Base-by-base conservation (phyloP, 163 green algal genomes). In the Chlamydomonas reinhardtii region DNA sequence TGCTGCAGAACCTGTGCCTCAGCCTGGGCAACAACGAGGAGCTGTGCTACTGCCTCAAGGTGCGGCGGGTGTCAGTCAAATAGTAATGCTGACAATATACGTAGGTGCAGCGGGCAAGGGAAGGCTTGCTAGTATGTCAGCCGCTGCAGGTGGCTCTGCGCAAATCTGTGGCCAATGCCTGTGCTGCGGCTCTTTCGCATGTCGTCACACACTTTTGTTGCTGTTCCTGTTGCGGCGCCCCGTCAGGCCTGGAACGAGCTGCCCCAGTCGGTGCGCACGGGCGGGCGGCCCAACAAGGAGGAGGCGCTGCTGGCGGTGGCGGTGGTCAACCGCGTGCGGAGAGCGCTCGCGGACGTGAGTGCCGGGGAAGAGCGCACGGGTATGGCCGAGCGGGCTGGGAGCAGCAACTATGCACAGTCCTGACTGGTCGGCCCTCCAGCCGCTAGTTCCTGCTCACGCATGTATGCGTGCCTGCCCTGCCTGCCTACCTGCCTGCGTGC, bases 1-100 rank as follows among this genome's bases (percentile, higher is more conserved):
- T 99, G 84, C 94, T 99, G 76, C 95, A 98, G 91, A 99, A 99
- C 93, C 94, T 99, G 88, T 93, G 56, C 29, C 94, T 99, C n/a
- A 97, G 92, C 68, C 84, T 94, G 64, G 94, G 93, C 6, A 92
- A 99, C 91, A 99, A 99, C 85, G 97, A 98, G 92, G 97, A 99
- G 93, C 83, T 98, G 66, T 94, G 94, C 91, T 98, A 96, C 93
- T 98, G 96, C 93, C 91, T 99, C 24, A 97, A 98, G 90, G 95
- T 85, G 34, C 22, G 76, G 94, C 19, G 97, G 94, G n/a, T n/a
- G n/a, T n/a, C n/a, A n/a, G n/a, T n/a, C n/a, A 94, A 86, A 8
- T 48, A 94, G 78, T 62, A 71, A 68, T 15, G 74, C 8, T 48
- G 39, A 8, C 39, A 14, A 8, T 48, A 48, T 5, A 5, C 5